Conservation (phyloP, 2,329 filamentous ascomycete genomes). For the Penicillium sp. region DNA sequence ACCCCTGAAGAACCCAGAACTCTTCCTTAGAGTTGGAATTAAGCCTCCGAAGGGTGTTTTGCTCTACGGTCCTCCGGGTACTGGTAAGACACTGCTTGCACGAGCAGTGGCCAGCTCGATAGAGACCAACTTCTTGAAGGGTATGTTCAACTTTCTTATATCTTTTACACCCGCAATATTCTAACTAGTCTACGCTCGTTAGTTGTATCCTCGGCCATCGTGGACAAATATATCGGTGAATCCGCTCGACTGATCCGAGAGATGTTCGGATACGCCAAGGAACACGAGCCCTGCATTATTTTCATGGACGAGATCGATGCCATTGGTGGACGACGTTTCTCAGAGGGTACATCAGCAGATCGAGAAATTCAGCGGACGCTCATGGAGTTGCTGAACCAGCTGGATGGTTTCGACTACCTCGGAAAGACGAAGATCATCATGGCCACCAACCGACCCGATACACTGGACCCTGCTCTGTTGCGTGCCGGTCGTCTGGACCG, state of each 20-base stretch:
- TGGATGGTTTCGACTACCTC: conserved; percentile 98
- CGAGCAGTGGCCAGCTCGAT: conserved; percentile 93
- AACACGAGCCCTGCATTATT: conserved; percentile 99
- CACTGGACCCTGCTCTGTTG: conserved; percentile 86
- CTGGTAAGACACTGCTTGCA: conserved; percentile 91
- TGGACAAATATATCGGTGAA: conserved; percentile 99
- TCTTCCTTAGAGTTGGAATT: conserved; percentile 95
- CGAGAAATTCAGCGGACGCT: conserved; percentile 96
- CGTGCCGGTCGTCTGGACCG: conserved; percentile 90
- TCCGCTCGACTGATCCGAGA: conserved; percentile 95
- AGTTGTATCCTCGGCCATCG: conserved; percentile 98
- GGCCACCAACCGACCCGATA: conserved; percentile 96
- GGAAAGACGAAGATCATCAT: conserved; percentile 99
- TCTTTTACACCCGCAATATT: conserved; percentile 1
- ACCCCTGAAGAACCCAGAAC: conserved; percentile 96
- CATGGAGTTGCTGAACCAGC: conserved; percentile 97
- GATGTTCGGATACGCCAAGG: conserved; percentile 99
- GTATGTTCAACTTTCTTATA: conserved; percentile 49
- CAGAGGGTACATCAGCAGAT: conserved; percentile 94
- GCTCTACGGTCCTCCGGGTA: conserved; percentile 93
- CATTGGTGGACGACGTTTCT: conserved; percentile 94
- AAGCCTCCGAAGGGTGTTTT: conserved; percentile 98
- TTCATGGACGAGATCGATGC: conserved; percentile 99
- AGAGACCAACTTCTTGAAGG: conserved; percentile 98
- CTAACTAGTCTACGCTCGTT: conserved; percentile 4